Evolutionary conservation across 208 protist genomes (phyloP).

Genomic region (Acanthamoeba sp.): DNA sequence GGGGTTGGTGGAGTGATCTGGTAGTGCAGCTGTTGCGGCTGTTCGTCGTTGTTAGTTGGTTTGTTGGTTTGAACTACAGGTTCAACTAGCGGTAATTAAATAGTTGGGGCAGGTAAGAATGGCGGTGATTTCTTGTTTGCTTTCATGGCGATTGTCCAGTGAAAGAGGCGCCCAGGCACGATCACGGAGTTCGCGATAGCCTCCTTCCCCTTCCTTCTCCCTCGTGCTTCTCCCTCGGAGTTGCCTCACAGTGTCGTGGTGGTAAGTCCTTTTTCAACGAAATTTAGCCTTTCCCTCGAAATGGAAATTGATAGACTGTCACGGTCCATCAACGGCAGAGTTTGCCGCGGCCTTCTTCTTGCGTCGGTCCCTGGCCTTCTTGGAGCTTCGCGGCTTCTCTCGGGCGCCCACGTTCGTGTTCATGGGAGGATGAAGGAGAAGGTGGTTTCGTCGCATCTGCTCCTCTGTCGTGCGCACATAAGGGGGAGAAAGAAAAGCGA

Average conservation of each 20-base stretch:
- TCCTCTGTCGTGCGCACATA: neutral
- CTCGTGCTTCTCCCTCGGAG: neutral
- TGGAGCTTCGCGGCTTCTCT: neutral
- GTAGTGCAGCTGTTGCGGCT: no score
- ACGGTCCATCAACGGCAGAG: neutral
- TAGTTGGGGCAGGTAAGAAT: neutral
- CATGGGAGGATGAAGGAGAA: neutral
- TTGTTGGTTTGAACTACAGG: no score
- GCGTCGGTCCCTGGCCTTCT: neutral
- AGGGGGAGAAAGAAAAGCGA: neutral
- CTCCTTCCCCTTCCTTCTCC: neutral
- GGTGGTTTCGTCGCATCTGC: neutral
- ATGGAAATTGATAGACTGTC: neutral
- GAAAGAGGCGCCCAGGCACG: neutral
- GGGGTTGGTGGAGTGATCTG: no score
- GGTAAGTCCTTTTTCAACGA: neutral
- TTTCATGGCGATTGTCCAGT: neutral
- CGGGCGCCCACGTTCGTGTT: neutral
- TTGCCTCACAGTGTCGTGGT: no score
- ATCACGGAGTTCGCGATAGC: neutral
- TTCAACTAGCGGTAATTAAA: neutral
- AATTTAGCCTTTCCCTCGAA: neutral
- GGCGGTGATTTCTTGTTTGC: no score
- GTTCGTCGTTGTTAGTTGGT: no score
- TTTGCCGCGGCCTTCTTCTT: neutral